Conservation (phyloP, 108 stramenopile genomes). For the Cyclotella atomus region DNA sequence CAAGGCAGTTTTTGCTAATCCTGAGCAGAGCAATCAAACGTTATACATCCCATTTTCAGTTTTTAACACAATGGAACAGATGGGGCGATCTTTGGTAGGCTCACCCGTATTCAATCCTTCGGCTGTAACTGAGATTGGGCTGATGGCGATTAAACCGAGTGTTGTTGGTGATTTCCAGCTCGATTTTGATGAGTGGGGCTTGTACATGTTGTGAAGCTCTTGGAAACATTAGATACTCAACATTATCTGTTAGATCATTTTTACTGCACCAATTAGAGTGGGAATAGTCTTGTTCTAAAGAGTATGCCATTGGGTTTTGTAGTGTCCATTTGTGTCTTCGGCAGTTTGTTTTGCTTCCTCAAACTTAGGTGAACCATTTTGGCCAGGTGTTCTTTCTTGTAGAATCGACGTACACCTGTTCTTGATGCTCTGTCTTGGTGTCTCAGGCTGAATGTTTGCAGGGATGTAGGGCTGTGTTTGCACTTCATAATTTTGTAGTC, state of each 20-base stretch:
- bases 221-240: not conserved
- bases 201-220: constrained; percentile 29
- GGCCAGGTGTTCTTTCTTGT: too few relatives aligned
- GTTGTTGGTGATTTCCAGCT: constrained; percentile 59
- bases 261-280: not conserved
- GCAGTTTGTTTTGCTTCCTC: too few relatives aligned
- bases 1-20: constrained; percentile 63
- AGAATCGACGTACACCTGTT: too few relatives aligned
- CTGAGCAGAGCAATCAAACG: constrained; percentile 17
- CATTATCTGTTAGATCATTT: not conserved
- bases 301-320: too few relatives aligned
- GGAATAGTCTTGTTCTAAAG: too few relatives aligned
- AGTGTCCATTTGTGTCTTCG: too few relatives aligned
- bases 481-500: too few relatives aligned
- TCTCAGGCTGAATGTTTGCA: too few relatives aligned
- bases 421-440: too few relatives aligned
- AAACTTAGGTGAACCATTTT: too few relatives aligned
- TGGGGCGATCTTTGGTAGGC: constrained; percentile 45
- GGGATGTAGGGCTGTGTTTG: too few relatives aligned
- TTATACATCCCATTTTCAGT: constrained; percentile 51
- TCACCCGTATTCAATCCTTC: constrained; percentile 49
- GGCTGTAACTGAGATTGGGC: constrained; percentile 56
- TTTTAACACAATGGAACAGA: constrained; percentile 59
- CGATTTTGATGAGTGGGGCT: constrained; percentile 55
- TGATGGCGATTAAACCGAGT: constrained; percentile 69